Conservation (phyloP, 306 rosid genomes). For the Purshia tridentata region DNA sequence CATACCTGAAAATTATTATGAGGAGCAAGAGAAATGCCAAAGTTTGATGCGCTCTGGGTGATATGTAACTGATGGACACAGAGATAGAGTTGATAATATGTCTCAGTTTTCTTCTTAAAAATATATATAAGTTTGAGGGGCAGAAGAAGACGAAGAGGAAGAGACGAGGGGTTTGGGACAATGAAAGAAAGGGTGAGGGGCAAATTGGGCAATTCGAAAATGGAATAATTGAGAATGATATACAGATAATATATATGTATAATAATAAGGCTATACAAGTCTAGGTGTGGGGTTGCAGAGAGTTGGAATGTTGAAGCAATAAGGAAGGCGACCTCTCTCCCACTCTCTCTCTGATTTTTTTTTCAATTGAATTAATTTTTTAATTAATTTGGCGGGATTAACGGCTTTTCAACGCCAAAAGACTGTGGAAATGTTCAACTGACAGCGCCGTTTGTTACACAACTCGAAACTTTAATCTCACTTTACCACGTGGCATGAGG, state of each 20-base stretch:
- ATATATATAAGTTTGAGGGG: conserved; percentile 16
- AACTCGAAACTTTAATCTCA: background rate
- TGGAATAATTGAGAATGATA: conserved; percentile 23
- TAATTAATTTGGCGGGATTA: conserved; percentile 50
- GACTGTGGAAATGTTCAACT: conserved; percentile 15
- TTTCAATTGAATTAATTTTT: background rate
- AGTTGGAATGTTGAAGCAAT: conserved; percentile 84
- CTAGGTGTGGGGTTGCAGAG: conserved; percentile 46
- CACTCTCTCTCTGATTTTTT: conserved; percentile 38
- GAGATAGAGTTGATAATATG: conserved; percentile 32
- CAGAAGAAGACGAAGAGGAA: conserved; percentile 25
- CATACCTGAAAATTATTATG: conserved; percentile 41
- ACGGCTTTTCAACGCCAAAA: conserved; percentile 74
- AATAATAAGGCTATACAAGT: background rate
- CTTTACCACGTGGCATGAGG: conserved; percentile 45
- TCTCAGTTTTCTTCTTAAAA: conserved; percentile 41
- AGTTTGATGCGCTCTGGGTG: conserved; percentile 30
- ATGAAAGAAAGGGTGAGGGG: conserved; percentile 32
- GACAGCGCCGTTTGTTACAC: background rate
- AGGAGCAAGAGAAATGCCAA: conserved; percentile 36
- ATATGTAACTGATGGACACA: conserved; percentile 33
- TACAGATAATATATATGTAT: conserved; percentile 29
- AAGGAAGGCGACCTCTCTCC: conserved; percentile 86
- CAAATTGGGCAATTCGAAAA: conserved; percentile 32
- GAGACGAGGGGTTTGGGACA: conserved; percentile 22